Evolutionary conservation across 2,329 filamentous ascomycete species (phyloP).

Genomic region (Rhynchosporium agropyri): DNA sequence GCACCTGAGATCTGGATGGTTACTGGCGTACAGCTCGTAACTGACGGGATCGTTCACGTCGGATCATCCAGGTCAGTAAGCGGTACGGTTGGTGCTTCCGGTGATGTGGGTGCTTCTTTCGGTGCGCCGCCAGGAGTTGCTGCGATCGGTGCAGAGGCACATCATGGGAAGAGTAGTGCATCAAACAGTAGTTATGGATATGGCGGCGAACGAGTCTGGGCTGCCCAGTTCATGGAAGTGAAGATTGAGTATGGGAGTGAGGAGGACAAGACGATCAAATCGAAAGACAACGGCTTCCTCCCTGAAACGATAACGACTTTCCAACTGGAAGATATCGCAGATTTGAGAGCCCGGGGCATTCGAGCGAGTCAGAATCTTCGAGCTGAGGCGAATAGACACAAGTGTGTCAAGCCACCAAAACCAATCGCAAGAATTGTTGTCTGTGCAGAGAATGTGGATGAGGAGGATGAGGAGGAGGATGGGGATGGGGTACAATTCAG

Average conservation of each 20-base stretch:
- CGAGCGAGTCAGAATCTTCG: constrained; percentile 4
- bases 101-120: constrained; percentile 5
- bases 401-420: constrained; percentile 9
- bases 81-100: constrained; percentile 12
- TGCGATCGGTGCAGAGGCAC: constrained; percentile 4
- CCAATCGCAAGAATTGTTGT: constrained; percentile 13
- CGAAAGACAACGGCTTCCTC: constrained; percentile 4
- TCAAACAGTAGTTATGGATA: constrained; percentile 9
- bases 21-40: constrained; percentile 11
- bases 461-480: not conserved
- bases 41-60: constrained; percentile 10
- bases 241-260: constrained; percentile 17
- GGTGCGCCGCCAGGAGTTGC: constrained; percentile 9
- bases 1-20: constrained; percentile 18
- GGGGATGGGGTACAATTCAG: constrained; percentile 12
- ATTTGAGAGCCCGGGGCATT: constrained; percentile 12
- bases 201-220: constrained; percentile 16
- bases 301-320: constrained; percentile 9
- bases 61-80: constrained; percentile 13
- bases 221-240: constrained; percentile 20
- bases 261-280: constrained; percentile 9
- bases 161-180: constrained; percentile 3
- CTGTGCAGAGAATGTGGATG: constrained; percentile 1
- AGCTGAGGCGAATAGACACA: constrained; percentile 6
- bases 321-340: constrained; percentile 15